A percentile compares a stretch with the other conserved stretches of the same genome.
phyloP scores from a whole-genome alignment of 352 stramenopile species.

The Phytophthora meadii region DNA sequence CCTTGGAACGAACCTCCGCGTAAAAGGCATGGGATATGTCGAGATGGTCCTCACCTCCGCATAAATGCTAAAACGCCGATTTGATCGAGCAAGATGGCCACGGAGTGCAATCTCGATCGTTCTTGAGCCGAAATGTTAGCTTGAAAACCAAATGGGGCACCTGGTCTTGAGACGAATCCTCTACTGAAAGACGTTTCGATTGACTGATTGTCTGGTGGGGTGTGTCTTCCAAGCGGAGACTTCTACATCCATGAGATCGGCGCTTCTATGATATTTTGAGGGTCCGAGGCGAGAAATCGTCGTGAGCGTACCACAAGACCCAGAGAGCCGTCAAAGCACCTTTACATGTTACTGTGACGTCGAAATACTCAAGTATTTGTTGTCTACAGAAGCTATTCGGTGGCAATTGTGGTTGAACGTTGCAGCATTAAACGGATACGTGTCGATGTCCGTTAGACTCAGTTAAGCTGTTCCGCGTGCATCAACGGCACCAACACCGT shows the following conservation, averaged over 20 bases:
- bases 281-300: conserved; percentile 10
- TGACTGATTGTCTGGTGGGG: background rate
- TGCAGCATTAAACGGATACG: no score
- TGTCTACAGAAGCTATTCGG: background rate
- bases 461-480: no score
- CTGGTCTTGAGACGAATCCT: conserved; percentile 1
- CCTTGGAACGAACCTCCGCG: background rate
- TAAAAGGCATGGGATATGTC: conserved; percentile 35
- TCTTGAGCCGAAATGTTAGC: conserved; percentile 1
- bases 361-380: background rate
- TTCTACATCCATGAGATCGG: conserved; percentile 30
- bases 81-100: conserved; percentile 14
- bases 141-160: conserved; percentile 22
- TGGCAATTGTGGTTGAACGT: no score
- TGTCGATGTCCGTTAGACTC: no score
- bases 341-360: conserved; percentile 5
- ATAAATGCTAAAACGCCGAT: conserved; percentile 16
- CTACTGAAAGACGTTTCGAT: background rate
- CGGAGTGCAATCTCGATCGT: conserved; percentile 19
- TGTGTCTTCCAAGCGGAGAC: conserved; percentile 5
- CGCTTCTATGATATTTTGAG: conserved; percentile 16
- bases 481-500: no score
- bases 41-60: conserved; percentile 22
- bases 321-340: conserved; percentile 2
- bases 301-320: conserved; percentile 7